phyloP scores from a whole-genome alignment of 768 basidiomycete genomes.

The Pleurotus tuoliensis region DNA sequence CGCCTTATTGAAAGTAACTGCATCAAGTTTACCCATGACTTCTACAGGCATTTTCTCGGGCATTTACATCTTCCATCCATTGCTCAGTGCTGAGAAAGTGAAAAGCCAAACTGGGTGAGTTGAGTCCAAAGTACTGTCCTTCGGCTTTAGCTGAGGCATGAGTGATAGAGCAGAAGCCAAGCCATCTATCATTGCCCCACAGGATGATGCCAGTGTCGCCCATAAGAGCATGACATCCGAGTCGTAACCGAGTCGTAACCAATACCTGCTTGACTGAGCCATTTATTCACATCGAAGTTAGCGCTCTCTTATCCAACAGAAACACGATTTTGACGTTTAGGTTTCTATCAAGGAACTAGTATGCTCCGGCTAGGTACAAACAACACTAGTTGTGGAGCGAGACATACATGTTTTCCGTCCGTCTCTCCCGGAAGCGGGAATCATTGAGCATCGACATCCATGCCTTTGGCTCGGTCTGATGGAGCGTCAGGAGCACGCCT shows the following conservation, averaged over 20 bases:
- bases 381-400: neutral
- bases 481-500: slow-evolving; percentile 33
- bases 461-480: slow-evolving; percentile 17
- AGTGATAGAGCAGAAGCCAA: neutral
- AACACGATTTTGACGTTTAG: slow-evolving; percentile 4
- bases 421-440: neutral
- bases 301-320: neutral
- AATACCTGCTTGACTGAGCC: too few species aligned
- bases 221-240: neutral
- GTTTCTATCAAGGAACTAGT: neutral
- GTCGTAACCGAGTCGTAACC: too few species aligned
- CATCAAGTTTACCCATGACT: neutral
- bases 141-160: slow-evolving; percentile 10
- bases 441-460: slow-evolving; percentile 28
- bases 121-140: slow-evolving; percentile 5
- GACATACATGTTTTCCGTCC: neutral
- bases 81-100: slow-evolving; percentile 23
- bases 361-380: neutral
- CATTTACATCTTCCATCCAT: slow-evolving; percentile 62
- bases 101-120: slow-evolving; percentile 16
- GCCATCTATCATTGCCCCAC: slow-evolving; percentile 1
- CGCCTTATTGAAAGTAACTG: neutral
- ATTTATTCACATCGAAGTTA: neutral
- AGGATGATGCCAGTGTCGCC: neutral
- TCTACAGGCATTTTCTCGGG: slow-evolving; percentile 55